phyloP scores from a whole-genome alignment of 148 eudicot species.

The Chenopodium quinoa region DNA sequence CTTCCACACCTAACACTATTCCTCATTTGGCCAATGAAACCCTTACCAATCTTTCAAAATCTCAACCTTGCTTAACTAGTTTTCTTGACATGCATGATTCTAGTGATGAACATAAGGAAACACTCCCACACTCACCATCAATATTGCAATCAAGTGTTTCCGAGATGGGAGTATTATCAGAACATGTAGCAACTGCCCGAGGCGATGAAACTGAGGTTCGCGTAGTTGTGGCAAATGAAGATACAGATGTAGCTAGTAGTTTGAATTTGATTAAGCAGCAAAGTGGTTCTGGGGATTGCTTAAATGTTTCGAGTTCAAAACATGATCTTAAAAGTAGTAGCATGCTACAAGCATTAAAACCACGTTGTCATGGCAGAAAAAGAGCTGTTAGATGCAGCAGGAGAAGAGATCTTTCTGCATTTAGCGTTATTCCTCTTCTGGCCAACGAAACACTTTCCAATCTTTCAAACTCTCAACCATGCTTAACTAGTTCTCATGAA shows the following conservation, averaged over 20 bases:
- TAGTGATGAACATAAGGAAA: slow-evolving; percentile 12
- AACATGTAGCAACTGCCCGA: slow-evolving; percentile 13
- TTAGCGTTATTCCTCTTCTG: slow-evolving; percentile 17
- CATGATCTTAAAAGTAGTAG: neutral
- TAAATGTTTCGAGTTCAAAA: slow-evolving; percentile 19
- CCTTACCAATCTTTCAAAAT: slow-evolving; percentile 10
- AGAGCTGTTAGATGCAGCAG: slow-evolving; percentile 24
- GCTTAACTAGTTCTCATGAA: slow-evolving; percentile 12
- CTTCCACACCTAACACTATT: slow-evolving; percentile 21
- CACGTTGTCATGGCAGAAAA: slow-evolving; percentile 26
- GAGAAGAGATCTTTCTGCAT: slow-evolving; percentile 28
- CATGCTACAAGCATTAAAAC: slow-evolving; percentile 21
- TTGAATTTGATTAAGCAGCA: slow-evolving; percentile 28
- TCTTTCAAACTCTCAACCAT: slow-evolving; percentile 15
- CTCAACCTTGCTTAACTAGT: slow-evolving; percentile 12
- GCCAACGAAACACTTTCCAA: slow-evolving; percentile 7
- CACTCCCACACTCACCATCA: slow-evolving; percentile 10
- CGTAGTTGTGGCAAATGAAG: slow-evolving; percentile 17
- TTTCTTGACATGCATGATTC: slow-evolving; percentile 20
- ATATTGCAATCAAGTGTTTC: slow-evolving; percentile 16
- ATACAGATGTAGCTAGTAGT: slow-evolving; percentile 24
- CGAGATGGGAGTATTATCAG: slow-evolving; percentile 17
- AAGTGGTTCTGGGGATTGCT: slow-evolving; percentile 24
- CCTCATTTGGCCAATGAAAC: slow-evolving; percentile 14
- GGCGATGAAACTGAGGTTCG: slow-evolving; percentile 24